Evolutionary conservation across 2,329 filamentous ascomycete species (phyloP), one percentile per base, ranked within the genome.

Genomic region (Thelonectria olida): DNA sequence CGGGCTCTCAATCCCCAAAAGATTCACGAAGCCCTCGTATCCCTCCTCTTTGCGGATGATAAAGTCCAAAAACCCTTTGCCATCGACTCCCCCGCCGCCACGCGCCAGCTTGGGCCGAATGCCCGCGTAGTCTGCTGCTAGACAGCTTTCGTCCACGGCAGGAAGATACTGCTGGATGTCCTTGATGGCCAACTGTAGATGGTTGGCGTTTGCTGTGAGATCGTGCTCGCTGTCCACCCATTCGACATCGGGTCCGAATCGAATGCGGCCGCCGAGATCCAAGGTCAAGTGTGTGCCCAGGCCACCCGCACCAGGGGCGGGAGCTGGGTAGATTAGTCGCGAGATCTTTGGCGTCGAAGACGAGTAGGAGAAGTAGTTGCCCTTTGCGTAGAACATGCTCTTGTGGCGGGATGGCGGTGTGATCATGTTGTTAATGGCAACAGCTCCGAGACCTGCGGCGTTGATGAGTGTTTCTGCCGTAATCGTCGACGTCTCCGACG

Each of bases 211-310:
- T 17, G 91, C 90, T 2, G 82, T 80, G 19, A 97, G 82, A 71
- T 97, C 88, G 7, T 80, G 78, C 0, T 93, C 88, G 1, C 83
- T 80, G 48, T 90, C 86, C 0, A 97, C 90, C 96, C 96, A 98
- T 76, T 98, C 93, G 15, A 98, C 91, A 74, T 99, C 96, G 0
- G 96, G 96, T 0, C 96, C 96, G 76, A 99, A 99, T 27, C 93
- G 90, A 44, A 98, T 85, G 1, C 92, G 87, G 0, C 95, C 95
- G 0, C 83, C 85, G 79, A 98, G 85, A 76, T 99, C 96, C 54
- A 98, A 85, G 1, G 96, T 99, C 13, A 99, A 82, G 77, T 99
- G 96, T 0, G 96, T 98, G 47, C 96, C 96, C 0, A 99, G 81
- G 0, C 96, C 96, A 53, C 88, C 94, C 23, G 90, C 86, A 2